These are phyloP conservation scores for Boeremia lycopersici DNA, from an alignment of 2,329 filamentous ascomycete genomes.

Conservation along the genomic window DNA sequence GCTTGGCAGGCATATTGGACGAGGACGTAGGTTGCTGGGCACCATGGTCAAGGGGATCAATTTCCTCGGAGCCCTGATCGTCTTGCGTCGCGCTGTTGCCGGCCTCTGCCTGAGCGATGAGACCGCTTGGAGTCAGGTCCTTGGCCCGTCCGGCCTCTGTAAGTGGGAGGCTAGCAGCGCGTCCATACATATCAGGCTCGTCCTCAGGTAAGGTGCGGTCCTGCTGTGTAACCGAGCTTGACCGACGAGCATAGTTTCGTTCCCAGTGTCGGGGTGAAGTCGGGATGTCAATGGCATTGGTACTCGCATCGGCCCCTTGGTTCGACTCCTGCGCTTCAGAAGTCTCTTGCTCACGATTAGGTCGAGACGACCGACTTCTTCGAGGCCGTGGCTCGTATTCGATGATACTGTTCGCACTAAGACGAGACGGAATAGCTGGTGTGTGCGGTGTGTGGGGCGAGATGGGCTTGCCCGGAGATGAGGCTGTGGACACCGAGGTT, in stretches of 20 bases:
- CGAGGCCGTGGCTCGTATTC: conserved; percentile 61
- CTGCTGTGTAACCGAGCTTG: conserved; percentile 72
- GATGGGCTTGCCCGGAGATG: conserved; percentile 85
- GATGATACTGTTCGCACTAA: conserved; percentile 87
- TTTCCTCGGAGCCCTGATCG: conserved; percentile 19
- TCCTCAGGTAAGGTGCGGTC: conserved; percentile 66
- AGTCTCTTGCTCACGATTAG: conserved; percentile 39
- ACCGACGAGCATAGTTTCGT: conserved; percentile 58
- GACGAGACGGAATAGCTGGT: conserved; percentile 88
- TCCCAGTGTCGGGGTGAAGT: conserved; percentile 64
- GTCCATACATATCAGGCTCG: conserved; percentile 65
- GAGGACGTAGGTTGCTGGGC: conserved; percentile 34
- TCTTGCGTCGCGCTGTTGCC: conserved; percentile 38
- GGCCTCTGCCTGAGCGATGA: conserved; percentile 57
- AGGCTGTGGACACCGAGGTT: conserved; percentile 80
- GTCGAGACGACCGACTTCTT: conserved; percentile 39
- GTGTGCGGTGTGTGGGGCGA: conserved; percentile 92
- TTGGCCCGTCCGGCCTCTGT: conserved; percentile 58
- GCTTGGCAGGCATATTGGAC: conserved; percentile 38
- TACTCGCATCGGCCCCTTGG: conserved; percentile 53
- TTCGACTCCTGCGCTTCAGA: conserved; percentile 34
- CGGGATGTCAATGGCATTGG: conserved; percentile 75
- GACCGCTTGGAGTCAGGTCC: conserved; percentile 65
- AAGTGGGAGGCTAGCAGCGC: conserved; percentile 71
- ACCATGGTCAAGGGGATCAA: conserved; percentile 34